These are phyloP conservation scores for Phellinidium pouzarii DNA, from an alignment of 1,284 basidiomycete genomes.

Conservation along the genomic window DNA sequence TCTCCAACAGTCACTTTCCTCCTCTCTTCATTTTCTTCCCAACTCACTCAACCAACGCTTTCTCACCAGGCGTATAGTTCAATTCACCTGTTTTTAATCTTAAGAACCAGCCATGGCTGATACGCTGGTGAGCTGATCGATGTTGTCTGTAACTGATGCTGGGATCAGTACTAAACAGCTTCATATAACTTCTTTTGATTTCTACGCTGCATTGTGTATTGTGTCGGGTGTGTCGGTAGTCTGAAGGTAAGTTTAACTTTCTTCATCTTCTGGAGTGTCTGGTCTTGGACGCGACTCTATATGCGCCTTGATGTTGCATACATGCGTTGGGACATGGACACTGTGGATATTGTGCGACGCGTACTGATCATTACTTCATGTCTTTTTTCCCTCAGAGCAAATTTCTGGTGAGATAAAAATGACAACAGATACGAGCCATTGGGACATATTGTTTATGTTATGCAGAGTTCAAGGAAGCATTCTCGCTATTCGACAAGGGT, in stretches of 20 bases:
- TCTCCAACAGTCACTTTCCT: no score
- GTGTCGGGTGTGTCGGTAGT: slow-evolving; percentile 32
- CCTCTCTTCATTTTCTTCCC: no score
- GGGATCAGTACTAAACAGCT: background rate
- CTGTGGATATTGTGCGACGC: background rate
- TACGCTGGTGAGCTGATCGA: slow-evolving; percentile 49
- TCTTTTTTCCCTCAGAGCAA: slow-evolving; percentile 40
- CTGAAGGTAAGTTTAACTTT: slow-evolving; percentile 52
- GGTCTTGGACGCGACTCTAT: slow-evolving; percentile 2
- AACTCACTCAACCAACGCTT: background rate
- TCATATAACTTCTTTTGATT: background rate
- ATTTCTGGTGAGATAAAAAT: slow-evolving; percentile 49
- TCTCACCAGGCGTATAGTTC: background rate
- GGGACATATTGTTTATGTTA: slow-evolving; percentile 18
- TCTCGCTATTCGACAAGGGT: slow-evolving; percentile 93
- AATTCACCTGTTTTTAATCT: background rate
- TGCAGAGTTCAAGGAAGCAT: slow-evolving; percentile 83
- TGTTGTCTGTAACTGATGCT: background rate
- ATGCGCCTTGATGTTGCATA: slow-evolving; percentile 14
- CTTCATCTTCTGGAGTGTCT: background rate
- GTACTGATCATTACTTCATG: slow-evolving; percentile 12
- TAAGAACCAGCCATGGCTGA: slow-evolving; percentile 46
- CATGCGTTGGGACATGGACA: background rate
- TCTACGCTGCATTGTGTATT: slow-evolving; percentile 19
- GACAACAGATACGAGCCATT: slow-evolving; percentile 7